phyloP scores from a whole-genome alignment of 352 stramenopile genomes.

The Aphanomyces cochlioides region DNA sequence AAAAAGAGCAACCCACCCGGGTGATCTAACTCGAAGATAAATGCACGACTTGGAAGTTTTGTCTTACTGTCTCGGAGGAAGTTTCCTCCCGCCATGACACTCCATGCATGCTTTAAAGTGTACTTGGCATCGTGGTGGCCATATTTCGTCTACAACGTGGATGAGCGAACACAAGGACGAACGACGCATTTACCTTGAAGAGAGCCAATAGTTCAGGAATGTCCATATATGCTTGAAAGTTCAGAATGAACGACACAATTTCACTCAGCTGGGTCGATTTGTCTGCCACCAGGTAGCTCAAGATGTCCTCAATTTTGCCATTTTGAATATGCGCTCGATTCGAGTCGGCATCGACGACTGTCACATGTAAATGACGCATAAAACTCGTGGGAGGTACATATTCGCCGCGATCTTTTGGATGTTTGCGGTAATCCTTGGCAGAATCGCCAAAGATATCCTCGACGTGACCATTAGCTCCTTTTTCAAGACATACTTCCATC shows the following conservation, averaged over 20 bases:
- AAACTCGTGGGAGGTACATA: conserved; percentile 35
- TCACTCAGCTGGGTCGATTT: conserved; percentile 24
- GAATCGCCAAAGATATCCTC: conserved; percentile 67
- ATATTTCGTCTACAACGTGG: not conserved
- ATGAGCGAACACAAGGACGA: not conserved
- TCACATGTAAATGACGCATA: conserved; percentile 34
- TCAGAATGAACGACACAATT: conserved; percentile 27
- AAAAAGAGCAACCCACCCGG: conserved; percentile 21
- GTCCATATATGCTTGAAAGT: conserved; percentile 25
- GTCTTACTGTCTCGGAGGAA: conserved; percentile 24
- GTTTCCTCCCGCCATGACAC: conserved; percentile 12
- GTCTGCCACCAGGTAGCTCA: conserved; percentile 23
- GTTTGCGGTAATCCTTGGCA: conserved; percentile 49
- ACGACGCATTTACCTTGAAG: not conserved
- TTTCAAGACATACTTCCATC: conserved; percentile 33
- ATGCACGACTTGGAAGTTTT: no score
- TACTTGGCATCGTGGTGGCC: conserved; percentile 1
- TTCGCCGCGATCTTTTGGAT: conserved; percentile 34
- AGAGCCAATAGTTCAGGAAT: conserved; percentile 1
- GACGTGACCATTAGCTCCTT: conserved; percentile 28
- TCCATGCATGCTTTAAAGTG: conserved; percentile 29
- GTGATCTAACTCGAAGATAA: not conserved
- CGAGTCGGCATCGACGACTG: conserved; percentile 31
- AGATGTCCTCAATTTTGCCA: conserved; percentile 25
- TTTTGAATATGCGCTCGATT: conserved; percentile 27